A percentile compares a stretch with the other conserved stretches of the same genome.
phyloP scores from a whole-genome alignment of 2,329 filamentous ascomycete genomes.

The Aureobasidium subglaciale region DNA sequence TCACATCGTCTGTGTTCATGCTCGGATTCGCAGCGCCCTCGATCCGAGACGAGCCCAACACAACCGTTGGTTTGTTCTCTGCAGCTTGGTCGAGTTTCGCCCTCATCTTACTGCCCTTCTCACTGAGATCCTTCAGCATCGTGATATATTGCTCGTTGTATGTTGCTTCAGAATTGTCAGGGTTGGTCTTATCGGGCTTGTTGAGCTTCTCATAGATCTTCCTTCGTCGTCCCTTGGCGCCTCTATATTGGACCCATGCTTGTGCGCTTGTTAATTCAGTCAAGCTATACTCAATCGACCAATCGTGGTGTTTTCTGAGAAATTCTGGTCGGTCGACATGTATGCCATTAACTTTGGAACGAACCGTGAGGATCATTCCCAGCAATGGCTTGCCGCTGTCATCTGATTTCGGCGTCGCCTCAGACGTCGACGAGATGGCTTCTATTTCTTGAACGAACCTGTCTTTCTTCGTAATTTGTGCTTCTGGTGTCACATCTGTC shows the following conservation, averaged over 20 bases:
- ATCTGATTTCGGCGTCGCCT: neutral
- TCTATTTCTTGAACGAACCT: neutral
- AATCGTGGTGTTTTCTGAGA: conserved; percentile 44
- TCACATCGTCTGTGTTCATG: conserved; percentile 6
- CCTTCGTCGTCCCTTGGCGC: conserved; percentile 51
- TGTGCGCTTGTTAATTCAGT: conserved; percentile 48
- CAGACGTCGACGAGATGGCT: neutral
- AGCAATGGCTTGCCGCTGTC: conserved; percentile 41
- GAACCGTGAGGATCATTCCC: conserved; percentile 64
- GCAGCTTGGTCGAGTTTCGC: conserved; percentile 47
- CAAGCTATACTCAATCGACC: conserved; percentile 74
- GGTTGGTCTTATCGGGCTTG: conserved; percentile 30
- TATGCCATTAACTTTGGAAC: conserved; percentile 63
- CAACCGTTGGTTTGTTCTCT: conserved; percentile 34
- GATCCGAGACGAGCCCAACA: conserved; percentile 21
- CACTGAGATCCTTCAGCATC: conserved; percentile 41
- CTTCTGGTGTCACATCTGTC: neutral
- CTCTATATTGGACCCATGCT: conserved; percentile 48
- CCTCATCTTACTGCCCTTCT: conserved; percentile 54
- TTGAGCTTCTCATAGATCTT: conserved; percentile 34
- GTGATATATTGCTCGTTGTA: conserved; percentile 33
- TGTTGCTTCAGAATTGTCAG: neutral
- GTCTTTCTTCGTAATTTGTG: neutral
- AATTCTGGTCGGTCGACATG: conserved; percentile 55
- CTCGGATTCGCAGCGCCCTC: neutral